Evolutionary conservation across 1,284 basidiomycete genomes (phyloP), one percentile per base, ranked within the genome.

Genomic region (Mycosarcoma maydis): DNA sequence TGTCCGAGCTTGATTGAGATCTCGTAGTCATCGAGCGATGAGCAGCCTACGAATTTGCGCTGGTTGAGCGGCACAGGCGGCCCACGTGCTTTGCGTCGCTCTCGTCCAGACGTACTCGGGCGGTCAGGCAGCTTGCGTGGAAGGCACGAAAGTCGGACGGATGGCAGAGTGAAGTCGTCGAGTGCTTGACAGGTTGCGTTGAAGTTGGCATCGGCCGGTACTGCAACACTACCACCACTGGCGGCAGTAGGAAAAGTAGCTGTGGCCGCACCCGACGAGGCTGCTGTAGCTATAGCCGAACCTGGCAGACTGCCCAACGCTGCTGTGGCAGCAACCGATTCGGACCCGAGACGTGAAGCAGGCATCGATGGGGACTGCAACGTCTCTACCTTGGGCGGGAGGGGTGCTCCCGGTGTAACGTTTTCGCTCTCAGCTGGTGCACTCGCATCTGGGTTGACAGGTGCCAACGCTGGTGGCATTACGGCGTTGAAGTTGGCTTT

Each of bases 1-100:
- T 79, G 75, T 7, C 78, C 78, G 24, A 80, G 72, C 53, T 75
- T 78, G 44, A 77, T 66, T 8, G 75, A 68, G 47, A 80, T 53
- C 39, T 80, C 76, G 53, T 80, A 80, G 40, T 72, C 62, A 32
- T 77, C 75, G 40, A 80, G 53, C 10, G 66, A 62, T 19, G 72
- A 75, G 41, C 78, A 80, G 17, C 78, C 78, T 16, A 51, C 22
- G 30, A 80, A 80, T 37, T 53, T 59, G 37, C 76, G 64, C 40
- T 80, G 53, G n/a, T 66, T 48, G 11, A 80, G 61, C 10, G 76
- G 76, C 1, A 68, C 49, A 0, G 50, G 57, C 20, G 66, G 44
- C 2, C 50, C 38, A 4, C 75, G 69, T 20, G 46, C 40, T 32
- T 65, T 65, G 42, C 67, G 56, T 19, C 67, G 53, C 40, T 70